A percentile compares a stretch with the other conserved stretches of the same genome.
Evolutionary conservation across 306 rosid genomes (phyloP).

Genomic region (Sindora glabra): DNA sequence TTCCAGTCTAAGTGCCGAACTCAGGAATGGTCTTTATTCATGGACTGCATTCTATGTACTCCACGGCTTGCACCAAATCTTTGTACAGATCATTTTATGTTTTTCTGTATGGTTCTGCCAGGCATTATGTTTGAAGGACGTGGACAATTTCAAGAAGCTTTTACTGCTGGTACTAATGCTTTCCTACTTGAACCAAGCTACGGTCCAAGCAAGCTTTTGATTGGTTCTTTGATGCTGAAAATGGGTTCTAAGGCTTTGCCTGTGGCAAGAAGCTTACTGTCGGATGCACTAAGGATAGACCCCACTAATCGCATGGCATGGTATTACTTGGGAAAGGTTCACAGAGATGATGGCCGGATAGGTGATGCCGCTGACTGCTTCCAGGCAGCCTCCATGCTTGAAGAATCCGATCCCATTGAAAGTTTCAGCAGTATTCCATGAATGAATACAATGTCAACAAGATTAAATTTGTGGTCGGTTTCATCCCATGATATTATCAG

Average conservation of each 20-base stretch:
- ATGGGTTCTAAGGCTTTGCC: slow-evolving; percentile 45
- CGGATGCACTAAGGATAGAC: slow-evolving; percentile 74
- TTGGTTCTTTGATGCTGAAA: slow-evolving; percentile 46
- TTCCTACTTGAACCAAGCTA: slow-evolving; percentile 52
- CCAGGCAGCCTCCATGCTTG: slow-evolving; percentile 94
- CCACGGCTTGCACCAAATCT: too few species aligned
- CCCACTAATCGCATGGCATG: slow-evolving; percentile 80
- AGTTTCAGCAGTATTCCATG: slow-evolving; percentile 56
- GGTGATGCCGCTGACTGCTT: slow-evolving; percentile 82
- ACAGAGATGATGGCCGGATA: slow-evolving; percentile 64
- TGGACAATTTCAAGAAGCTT: slow-evolving; percentile 49
- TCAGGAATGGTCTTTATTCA: too few species aligned
- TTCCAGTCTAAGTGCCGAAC: too few species aligned
- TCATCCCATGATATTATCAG: background rate
- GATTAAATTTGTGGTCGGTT: slow-evolving; percentile 2
- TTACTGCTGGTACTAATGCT: slow-evolving; percentile 37
- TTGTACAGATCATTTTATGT: slow-evolving; percentile 1
- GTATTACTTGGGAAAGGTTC: slow-evolving; percentile 72
- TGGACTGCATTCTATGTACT: too few species aligned
- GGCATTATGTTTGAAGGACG: slow-evolving; percentile 67
- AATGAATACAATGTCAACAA: slow-evolving; percentile 6
- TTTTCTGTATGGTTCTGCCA: slow-evolving; percentile 21
- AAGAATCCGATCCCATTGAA: slow-evolving; percentile 83
- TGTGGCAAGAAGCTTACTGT: slow-evolving; percentile 65
- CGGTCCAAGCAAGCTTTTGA: slow-evolving; percentile 62